Evolutionary conservation across 345 rosid species (phyloP), one percentile per base, ranked within the genome.

Genomic region (Salix dunnii): DNA sequence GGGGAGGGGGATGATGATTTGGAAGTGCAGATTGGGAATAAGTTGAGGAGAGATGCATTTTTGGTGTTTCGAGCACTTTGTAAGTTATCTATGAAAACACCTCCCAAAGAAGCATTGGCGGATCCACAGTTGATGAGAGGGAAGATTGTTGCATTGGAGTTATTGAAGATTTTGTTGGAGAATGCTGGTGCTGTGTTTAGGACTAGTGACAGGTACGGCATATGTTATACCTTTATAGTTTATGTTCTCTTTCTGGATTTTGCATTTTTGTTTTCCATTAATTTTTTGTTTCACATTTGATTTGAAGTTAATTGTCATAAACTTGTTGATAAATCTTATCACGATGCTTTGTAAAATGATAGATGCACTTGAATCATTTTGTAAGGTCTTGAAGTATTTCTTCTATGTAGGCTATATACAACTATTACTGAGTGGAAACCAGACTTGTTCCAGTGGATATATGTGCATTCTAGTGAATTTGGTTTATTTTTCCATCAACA

Each of bases 31-130:
- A 96, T 96, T 80, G 99, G 99, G 74, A 96, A 96, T 82, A 96
- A 96, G 89, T 86, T 96, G 79, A 89, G 99, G 80, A 88, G 99
- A 78, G 99, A 96, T 81, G 99, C 99, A 2, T 96, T 96, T 86
- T 88, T 96, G 92, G 98, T 96, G 72, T 96, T 96, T 87, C 87
- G 99, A 85, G 99, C 99, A 7, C 97, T 96, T 68, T 96, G 99
- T 84, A 96, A 96, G 87, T 84, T 96, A 83, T 94, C 99, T 46
- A 96, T 96, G 99, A 94, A 96, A 86, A 88, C 99, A 3, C 97
- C 99, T 18, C 97, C 99, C 5, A 96, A 94, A 85, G 99, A 96
- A 82, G 94, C 98, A 31, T 76, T 87, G 21, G 82, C 89, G 0
- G 99, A 96, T 90, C 99, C 98, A 4, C 92, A 89, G 75, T 80